phyloP scores from a whole-genome alignment of 768 basidiomycete genomes.

The Heimioporus sp. region DNA sequence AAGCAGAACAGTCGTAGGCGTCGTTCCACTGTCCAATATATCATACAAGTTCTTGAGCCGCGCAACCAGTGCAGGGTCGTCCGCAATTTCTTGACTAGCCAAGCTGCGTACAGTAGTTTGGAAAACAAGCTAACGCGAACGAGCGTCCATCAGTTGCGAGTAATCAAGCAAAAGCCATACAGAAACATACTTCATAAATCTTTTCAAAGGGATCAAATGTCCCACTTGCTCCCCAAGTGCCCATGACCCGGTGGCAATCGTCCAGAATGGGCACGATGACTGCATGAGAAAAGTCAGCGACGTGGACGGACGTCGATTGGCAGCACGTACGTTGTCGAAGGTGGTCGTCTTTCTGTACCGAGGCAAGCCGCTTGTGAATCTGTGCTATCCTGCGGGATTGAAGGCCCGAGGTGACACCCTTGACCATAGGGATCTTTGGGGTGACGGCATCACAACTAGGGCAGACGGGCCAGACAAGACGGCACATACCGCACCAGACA shows the following conservation, averaged over 20 bases:
- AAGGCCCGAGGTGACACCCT: constrained; percentile 71
- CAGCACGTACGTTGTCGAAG: constrained; percentile 55
- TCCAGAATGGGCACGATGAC: constrained; percentile 65
- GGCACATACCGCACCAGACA: constrained; percentile 69
- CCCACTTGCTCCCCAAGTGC: constrained; percentile 63
- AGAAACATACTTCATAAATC: constrained; percentile 56
- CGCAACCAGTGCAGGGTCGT: constrained; percentile 57
- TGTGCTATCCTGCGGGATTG: constrained; percentile 56
- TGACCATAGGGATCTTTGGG: constrained; percentile 71
- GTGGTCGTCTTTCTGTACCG: constrained; percentile 60
- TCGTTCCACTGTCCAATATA: constrained; percentile 64
- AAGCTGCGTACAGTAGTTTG: constrained; percentile 70
- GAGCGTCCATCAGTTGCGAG: neutral
- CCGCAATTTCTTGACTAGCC: constrained; percentile 66
- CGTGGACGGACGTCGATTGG: neutral
- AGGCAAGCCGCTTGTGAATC: constrained; percentile 70
- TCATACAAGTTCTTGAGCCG: constrained; percentile 68
- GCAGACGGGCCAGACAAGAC: constrained; percentile 8
- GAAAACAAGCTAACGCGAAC: constrained; percentile 54
- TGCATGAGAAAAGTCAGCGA: constrained; percentile 29
- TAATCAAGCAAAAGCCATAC: neutral
- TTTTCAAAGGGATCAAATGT: constrained; percentile 70
- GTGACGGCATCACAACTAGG: constrained; percentile 12
- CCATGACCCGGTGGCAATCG: constrained; percentile 61
- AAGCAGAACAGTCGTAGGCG: constrained; percentile 67